A percentile compares a stretch with the other conserved stretches of the same genome.
phyloP scores from a whole-genome alignment of 441 rosid genomes.

The Metrosideros polymorpha region DNA sequence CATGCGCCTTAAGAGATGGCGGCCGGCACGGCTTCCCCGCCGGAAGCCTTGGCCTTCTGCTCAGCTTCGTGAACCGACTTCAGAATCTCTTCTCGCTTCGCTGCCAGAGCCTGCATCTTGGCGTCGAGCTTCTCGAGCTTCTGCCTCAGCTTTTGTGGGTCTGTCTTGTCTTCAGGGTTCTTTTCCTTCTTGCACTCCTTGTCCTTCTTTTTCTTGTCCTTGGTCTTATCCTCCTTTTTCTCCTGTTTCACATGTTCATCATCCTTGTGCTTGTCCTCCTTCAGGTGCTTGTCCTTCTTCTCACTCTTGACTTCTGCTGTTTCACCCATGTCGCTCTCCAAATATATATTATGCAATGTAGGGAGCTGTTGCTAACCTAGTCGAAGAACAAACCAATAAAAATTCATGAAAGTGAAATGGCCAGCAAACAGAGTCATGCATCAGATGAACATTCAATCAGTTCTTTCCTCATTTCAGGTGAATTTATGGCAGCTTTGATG shows the following conservation, averaged over 20 bases:
- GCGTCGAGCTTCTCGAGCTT: slow-evolving; percentile 55
- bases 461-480: neutral
- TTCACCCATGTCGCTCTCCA: slow-evolving; percentile 28
- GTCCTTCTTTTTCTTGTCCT: slow-evolving; percentile 34
- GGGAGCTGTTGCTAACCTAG: neutral
- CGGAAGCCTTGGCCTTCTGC: slow-evolving; percentile 11
- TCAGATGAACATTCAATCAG: neutral
- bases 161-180: slow-evolving; percentile 65
- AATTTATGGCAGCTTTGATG: neutral
- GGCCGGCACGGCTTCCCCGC: slow-evolving; percentile 9
- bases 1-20: neutral
- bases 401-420: neutral
- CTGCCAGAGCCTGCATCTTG: slow-evolving; percentile 42
- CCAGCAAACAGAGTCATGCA: neutral
- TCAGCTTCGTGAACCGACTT: slow-evolving; percentile 37
- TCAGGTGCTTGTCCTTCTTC: slow-evolving; percentile 21
- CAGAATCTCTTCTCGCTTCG: slow-evolving; percentile 46
- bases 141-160: slow-evolving; percentile 44
- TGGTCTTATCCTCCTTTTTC: slow-evolving; percentile 28
- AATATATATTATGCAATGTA: neutral
- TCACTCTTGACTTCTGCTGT: slow-evolving; percentile 25
- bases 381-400: neutral
- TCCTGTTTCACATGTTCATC: slow-evolving; percentile 12
- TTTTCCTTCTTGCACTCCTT: slow-evolving; percentile 35
- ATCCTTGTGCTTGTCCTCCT: slow-evolving; percentile 1